Percentiles rank a stretch among this genome's conserved stretches.
Evolutionary conservation across 768 basidiomycete species (phyloP).

Genomic region (Pulveroboletus sp.): DNA sequence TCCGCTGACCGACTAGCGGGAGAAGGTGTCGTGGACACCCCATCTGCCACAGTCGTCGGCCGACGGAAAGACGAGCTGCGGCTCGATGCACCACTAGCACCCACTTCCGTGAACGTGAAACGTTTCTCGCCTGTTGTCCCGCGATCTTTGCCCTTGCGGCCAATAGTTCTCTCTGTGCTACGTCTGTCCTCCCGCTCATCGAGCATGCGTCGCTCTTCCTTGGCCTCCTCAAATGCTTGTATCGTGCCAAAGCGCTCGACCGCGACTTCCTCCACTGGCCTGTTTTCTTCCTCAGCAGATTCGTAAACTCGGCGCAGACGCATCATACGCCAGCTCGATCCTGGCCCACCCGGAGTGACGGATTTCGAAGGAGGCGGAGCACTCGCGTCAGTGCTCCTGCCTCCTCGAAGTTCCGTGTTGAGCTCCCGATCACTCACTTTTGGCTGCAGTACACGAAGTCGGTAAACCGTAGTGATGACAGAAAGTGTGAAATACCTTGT

Average conservation of each 20-base stretch:
- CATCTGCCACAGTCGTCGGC: constrained; percentile 60
- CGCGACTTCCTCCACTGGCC: constrained; percentile 70
- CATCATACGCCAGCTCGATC: constrained; percentile 98
- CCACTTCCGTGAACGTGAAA: constrained; percentile 65
- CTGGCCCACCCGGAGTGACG: constrained; percentile 79
- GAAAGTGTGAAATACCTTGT: constrained; percentile 47
- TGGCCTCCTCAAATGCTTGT: constrained; percentile 83
- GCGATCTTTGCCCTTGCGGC: constrained; percentile 36
- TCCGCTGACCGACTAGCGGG: constrained; percentile 26
- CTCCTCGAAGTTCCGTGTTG: constrained; percentile 52
- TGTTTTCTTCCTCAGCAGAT: constrained; percentile 79
- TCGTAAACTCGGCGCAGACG: constrained; percentile 88
- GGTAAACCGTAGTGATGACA: constrained; percentile 2
- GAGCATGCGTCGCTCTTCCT: constrained; percentile 77
- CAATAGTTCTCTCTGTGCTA: constrained; percentile 32
- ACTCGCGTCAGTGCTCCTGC: constrained; percentile 37
- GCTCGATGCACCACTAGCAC: constrained; percentile 60
- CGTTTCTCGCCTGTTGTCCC: constrained; percentile 43
- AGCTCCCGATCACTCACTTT: constrained; percentile 59
- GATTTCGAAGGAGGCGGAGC: constrained; percentile 40
- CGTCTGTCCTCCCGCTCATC: constrained; percentile 73
- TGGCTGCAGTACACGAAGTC: constrained; percentile 37
- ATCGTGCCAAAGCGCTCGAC: constrained; percentile 84
- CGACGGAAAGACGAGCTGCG: constrained; percentile 86
- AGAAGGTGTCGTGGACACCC: constrained; percentile 56